Evolutionary conservation across 257 asterid species (phyloP).

Genomic region (Nicotiana attenuata): DNA sequence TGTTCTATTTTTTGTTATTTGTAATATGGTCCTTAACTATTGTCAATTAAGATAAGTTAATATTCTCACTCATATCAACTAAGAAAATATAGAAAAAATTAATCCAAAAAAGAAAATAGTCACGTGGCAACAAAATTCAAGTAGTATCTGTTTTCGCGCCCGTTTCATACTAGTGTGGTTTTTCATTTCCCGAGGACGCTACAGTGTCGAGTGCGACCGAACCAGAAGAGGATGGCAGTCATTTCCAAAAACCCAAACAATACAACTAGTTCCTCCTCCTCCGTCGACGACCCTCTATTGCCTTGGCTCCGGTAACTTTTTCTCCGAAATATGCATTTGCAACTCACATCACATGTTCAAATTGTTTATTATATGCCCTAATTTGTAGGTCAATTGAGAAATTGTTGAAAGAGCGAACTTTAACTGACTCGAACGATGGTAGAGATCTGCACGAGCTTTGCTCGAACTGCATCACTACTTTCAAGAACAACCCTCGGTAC

Average conservation of each 20-base stretch:
- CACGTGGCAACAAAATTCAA: slow-evolving; percentile 5
- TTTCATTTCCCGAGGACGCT: slow-evolving; percentile 7
- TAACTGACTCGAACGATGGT: slow-evolving; percentile 17
- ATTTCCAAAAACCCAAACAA: slow-evolving; percentile 24
- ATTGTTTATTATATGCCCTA: slow-evolving; percentile 12
- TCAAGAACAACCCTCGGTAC: slow-evolving; percentile 64
- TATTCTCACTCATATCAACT: too few relatives aligned
- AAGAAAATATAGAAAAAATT: too few relatives aligned
- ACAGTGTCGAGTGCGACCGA: slow-evolving; percentile 11
- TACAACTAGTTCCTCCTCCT: slow-evolving; percentile 15
- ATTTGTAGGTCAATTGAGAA: slow-evolving; percentile 49
- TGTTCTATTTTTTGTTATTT: too few relatives aligned
- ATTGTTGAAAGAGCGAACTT: slow-evolving; percentile 24
- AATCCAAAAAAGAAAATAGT: neutral
- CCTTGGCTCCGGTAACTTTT: slow-evolving; percentile 53
- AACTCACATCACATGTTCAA: neutral
- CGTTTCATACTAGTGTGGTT: neutral
- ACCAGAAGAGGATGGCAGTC: slow-evolving; percentile 36
- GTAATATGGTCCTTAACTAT: too few relatives aligned
- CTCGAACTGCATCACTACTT: slow-evolving; percentile 43
- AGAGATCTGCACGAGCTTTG: slow-evolving; percentile 40
- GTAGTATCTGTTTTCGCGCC: slow-evolving; percentile 21
- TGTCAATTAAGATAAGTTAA: too few relatives aligned
- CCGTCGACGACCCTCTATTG: slow-evolving; percentile 54
- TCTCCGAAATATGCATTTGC: neutral